Evolutionary conservation across 352 stramenopile species (phyloP), one percentile per base, ranked within the genome.

Genomic region (Plasmopara viticola): DNA sequence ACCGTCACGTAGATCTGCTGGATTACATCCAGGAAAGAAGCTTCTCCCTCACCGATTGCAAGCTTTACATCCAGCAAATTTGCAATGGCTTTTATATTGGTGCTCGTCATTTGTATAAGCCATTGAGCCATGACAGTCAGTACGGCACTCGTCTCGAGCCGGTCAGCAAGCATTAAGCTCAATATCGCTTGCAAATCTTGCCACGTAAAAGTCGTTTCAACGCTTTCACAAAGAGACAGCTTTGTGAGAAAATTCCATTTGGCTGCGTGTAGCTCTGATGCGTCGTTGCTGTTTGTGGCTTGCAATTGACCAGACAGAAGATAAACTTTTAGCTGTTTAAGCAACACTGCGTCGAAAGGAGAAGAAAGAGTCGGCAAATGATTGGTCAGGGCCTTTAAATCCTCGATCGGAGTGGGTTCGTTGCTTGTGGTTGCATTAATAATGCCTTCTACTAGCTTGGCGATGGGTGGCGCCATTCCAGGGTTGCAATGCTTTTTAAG

Each of bases 1-100:
- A 87, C 57, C 33, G 74, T 87, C 58, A 87, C 77, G 51, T 88
- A 90, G 46, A 87, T 73, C 43, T 90, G 80, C 64, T 88, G 87
- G 38, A 84, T 38, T 13, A 88, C 48, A n/a, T 78, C 60, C 18
- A 86, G 29, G 14, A 59, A 75, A 13, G 59, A 57, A 13, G 13
- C 53, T 5, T 49, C 44, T 9, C 66, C 46, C 10, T 66, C 55
- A 34, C 40, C 41, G 9, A 28, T 44, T 6, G 49, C 33, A 7
- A 60, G 14, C 6, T 56, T 42, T 0, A 64, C 31, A 8, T 47
- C 35, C 35, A 80, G 29, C 1, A 79, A 14, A 35, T 51, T 51
- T 9, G 0, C 18, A 18, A 18, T 8, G 17, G 25, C 6, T 28
- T 41, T 9, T 35, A 29, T 18, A 9, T 42, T 34, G 9, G 38